A percentile compares a stretch with the other conserved stretches of the same genome.
phyloP scores from a whole-genome alignment of 352 stramenopile species.

The Globisporangium lucens region DNA sequence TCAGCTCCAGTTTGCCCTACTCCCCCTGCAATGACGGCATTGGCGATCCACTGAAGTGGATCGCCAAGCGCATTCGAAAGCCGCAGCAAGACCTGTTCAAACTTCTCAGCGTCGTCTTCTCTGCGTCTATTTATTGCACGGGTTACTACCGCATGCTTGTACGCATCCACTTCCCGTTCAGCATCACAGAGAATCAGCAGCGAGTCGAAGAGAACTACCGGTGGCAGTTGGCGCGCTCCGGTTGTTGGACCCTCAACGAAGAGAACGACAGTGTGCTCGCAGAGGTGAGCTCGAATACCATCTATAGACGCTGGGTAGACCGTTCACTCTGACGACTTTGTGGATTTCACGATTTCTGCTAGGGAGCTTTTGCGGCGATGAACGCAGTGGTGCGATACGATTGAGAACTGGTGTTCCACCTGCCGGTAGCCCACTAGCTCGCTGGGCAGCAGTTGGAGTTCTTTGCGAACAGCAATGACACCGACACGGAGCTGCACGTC shows the following conservation, averaged over 20 bases:
- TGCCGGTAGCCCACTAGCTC: slow-evolving; percentile 25
- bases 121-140: background rate
- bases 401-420: slow-evolving; percentile 21
- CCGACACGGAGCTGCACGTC: slow-evolving; percentile 10
- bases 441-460: slow-evolving; percentile 24
- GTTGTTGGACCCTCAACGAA: background rate
- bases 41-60: background rate
- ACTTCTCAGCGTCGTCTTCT: background rate
- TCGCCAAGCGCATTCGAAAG: background rate
- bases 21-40: background rate
- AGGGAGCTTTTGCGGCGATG: slow-evolving; percentile 19
- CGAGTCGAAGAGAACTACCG: background rate
- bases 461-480: background rate
- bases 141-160: background rate
- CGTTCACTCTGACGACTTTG: background rate
- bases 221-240: background rate
- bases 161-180: slow-evolving; percentile 4
- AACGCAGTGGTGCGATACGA: slow-evolving; percentile 15
- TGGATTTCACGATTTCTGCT: background rate
- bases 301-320: background rate
- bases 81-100: background rate
- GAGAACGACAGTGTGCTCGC: slow-evolving; percentile 3
- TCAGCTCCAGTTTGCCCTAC: background rate
- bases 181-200: background rate
- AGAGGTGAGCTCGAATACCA: slow-evolving; percentile 1